These are phyloP conservation scores for Xylaria digitata DNA, from an alignment of 2,329 filamentous ascomycete species.

Conservation along the genomic window DNA sequence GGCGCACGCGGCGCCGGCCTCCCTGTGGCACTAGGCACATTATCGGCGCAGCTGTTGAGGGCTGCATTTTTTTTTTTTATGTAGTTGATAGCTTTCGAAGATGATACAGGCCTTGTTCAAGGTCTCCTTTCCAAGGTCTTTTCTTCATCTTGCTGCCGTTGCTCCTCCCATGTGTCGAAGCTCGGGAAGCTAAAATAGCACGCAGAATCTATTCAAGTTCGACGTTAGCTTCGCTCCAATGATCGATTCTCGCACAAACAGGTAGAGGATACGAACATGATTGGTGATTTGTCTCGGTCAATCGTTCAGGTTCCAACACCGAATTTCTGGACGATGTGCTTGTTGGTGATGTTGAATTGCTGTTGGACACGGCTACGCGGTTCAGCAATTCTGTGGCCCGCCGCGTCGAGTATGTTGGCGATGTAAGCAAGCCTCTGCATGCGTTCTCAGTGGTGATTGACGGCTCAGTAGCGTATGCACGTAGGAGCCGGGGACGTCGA, in stretches of 20 bases:
- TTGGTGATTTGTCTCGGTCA: constrained; percentile 42
- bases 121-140: constrained; percentile 47
- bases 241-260: background rate
- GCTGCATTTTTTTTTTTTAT: background rate
- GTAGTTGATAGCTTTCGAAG: constrained; percentile 3
- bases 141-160: constrained; percentile 55
- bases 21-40: background rate
- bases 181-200: constrained; percentile 80
- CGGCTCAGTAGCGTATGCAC: constrained; percentile 67
- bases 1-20: constrained; percentile 6
- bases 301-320: constrained; percentile 49
- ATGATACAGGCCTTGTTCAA: constrained; percentile 20
- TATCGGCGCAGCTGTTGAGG: no score
- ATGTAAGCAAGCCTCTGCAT: constrained; percentile 62
- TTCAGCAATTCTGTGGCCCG: constrained; percentile 66
- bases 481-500: constrained; percentile 64
- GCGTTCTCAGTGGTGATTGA: constrained; percentile 68
- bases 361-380: constrained; percentile 63
- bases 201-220: constrained; percentile 52
- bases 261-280: constrained; percentile 42
- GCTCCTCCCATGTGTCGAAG: constrained; percentile 74
- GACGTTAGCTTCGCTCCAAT: constrained; percentile 34
- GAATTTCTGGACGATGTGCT: constrained; percentile 53
- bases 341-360: constrained; percentile 54
- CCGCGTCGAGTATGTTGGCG: constrained; percentile 57